Conservation (phyloP, 75 land plant species). For the Sequoiadendron giganteum region DNA sequence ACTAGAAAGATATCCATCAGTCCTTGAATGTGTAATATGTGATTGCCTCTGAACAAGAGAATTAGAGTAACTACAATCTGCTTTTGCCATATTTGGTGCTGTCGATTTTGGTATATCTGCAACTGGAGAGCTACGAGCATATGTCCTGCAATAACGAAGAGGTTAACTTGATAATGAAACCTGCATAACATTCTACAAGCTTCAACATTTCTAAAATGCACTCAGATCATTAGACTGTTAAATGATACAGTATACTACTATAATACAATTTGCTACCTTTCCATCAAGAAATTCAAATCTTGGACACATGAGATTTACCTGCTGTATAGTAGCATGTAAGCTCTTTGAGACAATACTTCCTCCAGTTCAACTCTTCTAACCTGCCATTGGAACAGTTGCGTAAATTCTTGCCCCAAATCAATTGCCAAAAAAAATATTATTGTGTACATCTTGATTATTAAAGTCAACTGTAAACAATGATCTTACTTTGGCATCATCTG, state of each 20-base stretch:
- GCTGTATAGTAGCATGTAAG: slow-evolving; percentile 87
- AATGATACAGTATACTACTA: not conserved
- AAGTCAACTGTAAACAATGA: not conserved
- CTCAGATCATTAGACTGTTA: not conserved
- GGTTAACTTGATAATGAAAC: not conserved
- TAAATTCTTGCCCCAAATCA: not conserved
- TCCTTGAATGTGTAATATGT: not conserved
- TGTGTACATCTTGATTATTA: not conserved
- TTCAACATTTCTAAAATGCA: not conserved
- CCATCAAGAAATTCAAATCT: not conserved
- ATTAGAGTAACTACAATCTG: not conserved
- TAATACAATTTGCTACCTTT: not conserved
- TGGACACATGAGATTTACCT: slow-evolving; percentile 34
- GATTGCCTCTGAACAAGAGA: slow-evolving; percentile 3
- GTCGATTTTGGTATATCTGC: not conserved
- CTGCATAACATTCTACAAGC: not conserved
- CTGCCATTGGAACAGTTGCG: slow-evolving; percentile 24
- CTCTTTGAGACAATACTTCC: slow-evolving; percentile 77
- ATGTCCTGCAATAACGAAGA: slow-evolving; percentile 4
- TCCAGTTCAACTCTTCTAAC: slow-evolving; percentile 70
- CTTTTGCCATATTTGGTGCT: not conserved
- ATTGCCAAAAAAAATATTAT: not conserved
- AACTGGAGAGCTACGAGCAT: not conserved
- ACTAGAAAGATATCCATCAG: slow-evolving; percentile 7
- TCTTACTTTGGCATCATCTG: slow-evolving; percentile 88